Base-by-base conservation (phyloP, 805 yeast species). In the Kazachstania martiniae region DNA sequence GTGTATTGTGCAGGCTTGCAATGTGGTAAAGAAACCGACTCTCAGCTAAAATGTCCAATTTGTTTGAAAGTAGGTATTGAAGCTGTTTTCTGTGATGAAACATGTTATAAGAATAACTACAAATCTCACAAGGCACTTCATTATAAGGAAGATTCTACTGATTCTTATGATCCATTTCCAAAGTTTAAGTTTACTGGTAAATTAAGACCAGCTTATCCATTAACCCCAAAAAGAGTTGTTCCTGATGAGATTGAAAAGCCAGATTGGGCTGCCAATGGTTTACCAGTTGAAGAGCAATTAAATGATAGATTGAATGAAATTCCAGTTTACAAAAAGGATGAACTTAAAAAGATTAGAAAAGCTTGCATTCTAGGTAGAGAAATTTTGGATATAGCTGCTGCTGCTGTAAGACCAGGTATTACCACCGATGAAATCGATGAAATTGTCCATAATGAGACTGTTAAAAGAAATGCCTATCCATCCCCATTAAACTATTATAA, bases 401-500 rank as follows among this genome's bases (percentile, higher is more conserved):
- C 83, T 3, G 78, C 81, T 18, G 66, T 85, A 25, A 71, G 65
- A 41, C 94, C 94, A 0, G 98, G 98, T 28, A 62, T 85, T 37
- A 89, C 96, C 32, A 87, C 98, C 18, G 97, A 91, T 53, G 89
- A 81, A 53, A 65, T 91, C 35, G 98, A 91, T 56, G 74, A 65
- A 29, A 68, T 87, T 40, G 86, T 85, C 28, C 97, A 91, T 54
- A 69, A 74, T 32, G 97, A 86, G 49, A 81, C 95, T 37, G 65
- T 87, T 47, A 84, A 83, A 57, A 72, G 95, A 57, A 76, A 78
- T 42, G 85, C 87, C 3, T 91, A 91, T 56, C 98, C 98, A 13
- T 84, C 95, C 9, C 95, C 98, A 3, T 65, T 89, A 42, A 91
- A 91, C 63, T 91, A 91, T 63, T 87, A 78, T 63, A 82, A 85